A percentile compares a stretch with the other conserved stretches of the same genome.
Evolutionary conservation across 331 rosid genomes (phyloP).

Genomic region (Telfairia occidentalis): DNA sequence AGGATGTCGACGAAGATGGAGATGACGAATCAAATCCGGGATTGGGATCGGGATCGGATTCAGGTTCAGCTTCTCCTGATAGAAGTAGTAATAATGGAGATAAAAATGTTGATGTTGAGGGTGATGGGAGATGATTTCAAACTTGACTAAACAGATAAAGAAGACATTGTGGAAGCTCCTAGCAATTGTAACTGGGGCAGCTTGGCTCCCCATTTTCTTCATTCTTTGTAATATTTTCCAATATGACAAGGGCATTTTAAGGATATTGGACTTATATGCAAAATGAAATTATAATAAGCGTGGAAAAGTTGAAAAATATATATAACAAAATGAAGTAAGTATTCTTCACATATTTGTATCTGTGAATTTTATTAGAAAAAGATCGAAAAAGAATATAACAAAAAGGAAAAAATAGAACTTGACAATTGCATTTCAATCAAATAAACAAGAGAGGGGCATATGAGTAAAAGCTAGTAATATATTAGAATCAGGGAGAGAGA

Average conservation of each 20-base stretch:
- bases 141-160: neutral
- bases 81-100: slow-evolving; percentile 11
- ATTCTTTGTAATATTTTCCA: neutral
- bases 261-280: neutral
- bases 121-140: slow-evolving; percentile 4
- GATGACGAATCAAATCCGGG: neutral
- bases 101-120: slow-evolving; percentile 10
- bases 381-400: no score
- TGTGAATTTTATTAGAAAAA: neutral
- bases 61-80: slow-evolving; percentile 8
- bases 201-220: neutral
- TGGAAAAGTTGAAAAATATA: neutral
- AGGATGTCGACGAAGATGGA: slow-evolving; percentile 12
- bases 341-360: neutral
- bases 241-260: slow-evolving; percentile 1
- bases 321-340: neutral
- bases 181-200: neutral
- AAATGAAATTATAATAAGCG: neutral
- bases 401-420: no score
- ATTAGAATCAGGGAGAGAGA: no score
- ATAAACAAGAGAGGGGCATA: no score
- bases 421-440: no score
- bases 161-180: neutral
- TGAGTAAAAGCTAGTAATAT: no score
- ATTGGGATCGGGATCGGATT: neutral